Evolutionary conservation across 2,329 filamentous ascomycete species (phyloP).

Genomic region (Cladophialophora immunda): DNA sequence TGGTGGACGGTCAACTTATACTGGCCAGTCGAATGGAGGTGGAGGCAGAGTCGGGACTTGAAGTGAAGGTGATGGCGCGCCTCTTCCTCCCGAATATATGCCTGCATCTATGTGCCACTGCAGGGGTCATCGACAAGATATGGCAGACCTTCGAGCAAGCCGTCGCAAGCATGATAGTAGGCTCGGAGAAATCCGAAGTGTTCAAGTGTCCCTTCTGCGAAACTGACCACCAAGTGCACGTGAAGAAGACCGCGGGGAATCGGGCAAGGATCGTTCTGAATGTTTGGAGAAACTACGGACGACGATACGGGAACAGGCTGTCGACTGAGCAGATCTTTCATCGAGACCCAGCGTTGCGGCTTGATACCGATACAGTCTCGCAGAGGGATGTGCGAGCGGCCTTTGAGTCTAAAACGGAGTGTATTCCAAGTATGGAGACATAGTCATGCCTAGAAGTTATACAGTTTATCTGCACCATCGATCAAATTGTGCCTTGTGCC

Average conservation of each 20-base stretch:
- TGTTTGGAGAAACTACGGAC: conserved; percentile 35
- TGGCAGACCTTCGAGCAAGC: conserved; percentile 25
- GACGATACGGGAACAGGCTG: conserved; percentile 26
- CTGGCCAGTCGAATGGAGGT: conserved; percentile 29
- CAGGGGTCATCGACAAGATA: conserved; percentile 14
- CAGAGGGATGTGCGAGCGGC: conserved; percentile 29
- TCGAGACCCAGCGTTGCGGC: conserved; percentile 20
- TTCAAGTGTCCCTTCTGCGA: conserved; percentile 35
- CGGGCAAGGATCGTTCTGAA: conserved; percentile 28
- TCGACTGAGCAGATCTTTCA: conserved; percentile 32
- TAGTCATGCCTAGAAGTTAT: too few species aligned
- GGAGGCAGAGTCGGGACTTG: conserved; percentile 13
- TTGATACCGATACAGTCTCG: conserved; percentile 26
- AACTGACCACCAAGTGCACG: conserved; percentile 24
- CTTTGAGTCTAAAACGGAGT: conserved; percentile 27
- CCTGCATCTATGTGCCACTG: conserved; percentile 16
- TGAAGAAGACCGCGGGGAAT: conserved; percentile 15
- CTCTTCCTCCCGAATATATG: conserved; percentile 19
- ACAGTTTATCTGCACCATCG: too few species aligned
- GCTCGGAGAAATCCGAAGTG: conserved; percentile 25
- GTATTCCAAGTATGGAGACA: not conserved
- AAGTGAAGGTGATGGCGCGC: conserved; percentile 9
- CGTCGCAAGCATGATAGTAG: conserved; percentile 22
- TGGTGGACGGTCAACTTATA: conserved; percentile 34
- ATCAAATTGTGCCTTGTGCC: conserved; percentile 1